Base-by-base conservation (phyloP, 371 early-diverging fungal species). In the Capillidium heterosporum region DNA sequence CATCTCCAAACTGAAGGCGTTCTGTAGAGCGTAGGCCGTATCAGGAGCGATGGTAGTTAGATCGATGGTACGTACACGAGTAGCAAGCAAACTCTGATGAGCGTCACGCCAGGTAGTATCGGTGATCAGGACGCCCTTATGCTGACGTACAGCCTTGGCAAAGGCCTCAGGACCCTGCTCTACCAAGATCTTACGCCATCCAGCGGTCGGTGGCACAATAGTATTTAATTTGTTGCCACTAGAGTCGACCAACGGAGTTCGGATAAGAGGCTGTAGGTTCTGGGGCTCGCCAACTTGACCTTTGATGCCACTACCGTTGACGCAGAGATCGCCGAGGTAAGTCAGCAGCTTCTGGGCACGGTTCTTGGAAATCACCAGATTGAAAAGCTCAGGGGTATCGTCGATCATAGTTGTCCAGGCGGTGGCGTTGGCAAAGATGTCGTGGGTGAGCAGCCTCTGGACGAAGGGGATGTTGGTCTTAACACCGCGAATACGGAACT, bases 331-430 rank as follows among this genome's bases (percentile, higher is more conserved):
- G 49, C 85, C 94, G 21, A 95, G 75, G 60, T 89, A 95, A 41
- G 78, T 73, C 57, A 95, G 68, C 51, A 95, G 63, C 67, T 85
- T 85, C 59, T 89, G 86, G 28, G 91, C 91, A 63, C 91, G 84
- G 71, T 87, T 88, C 57, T 80, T 78, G 66, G 71, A 77, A 59
- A 71, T 74, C 56, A 80, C 80, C 1, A 80, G 67, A 32, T 81
- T 68, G 72, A 90, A 85, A 41, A 91, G 75, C 66, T 85, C 82
- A 2, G 91, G 92, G 0, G 92, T 85, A 62, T 93, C 95, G 63
- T 95, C 95, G 63, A 95, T 91, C 56, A 91, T 92, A 13, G 95
- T 95, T 19, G 95, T 95, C 94, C 94, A 95, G 60, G 87, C 77
- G 61, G 77, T 74, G 40, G 83, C 88, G 48, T 69, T 68, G 41